Base-by-base conservation (phyloP, 2,329 filamentous ascomycete species). In the Colletotrichum aenigma region DNA sequence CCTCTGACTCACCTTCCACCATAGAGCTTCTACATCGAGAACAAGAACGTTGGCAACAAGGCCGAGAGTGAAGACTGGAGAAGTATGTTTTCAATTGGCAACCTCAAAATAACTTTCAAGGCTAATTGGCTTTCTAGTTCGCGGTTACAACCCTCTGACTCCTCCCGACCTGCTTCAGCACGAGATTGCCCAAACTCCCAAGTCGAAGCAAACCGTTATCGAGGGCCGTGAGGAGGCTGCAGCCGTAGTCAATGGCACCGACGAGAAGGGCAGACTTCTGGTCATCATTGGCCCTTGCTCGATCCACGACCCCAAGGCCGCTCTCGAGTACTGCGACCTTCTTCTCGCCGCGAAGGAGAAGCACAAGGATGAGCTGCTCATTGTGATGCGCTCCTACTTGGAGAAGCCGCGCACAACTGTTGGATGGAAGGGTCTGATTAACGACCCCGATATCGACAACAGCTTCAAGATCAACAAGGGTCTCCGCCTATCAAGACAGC, bases 381-480 rank as follows among this genome's bases (percentile, higher is more conserved):
- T 99, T 80, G 94, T 99, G 77, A 99, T 99, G 97, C 94, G 97
- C 80, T 95, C 95, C 78, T 99, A 99, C 91, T 92, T 99, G 76
- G 97, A 99, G 90, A 99, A 99, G 90, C 97, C 97, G 26, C 93
- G 97, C 78, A 99, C 97, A 32, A 99, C 97, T 0, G 95, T 99
- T 32, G 97, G 97, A 80, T 99, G 97, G 97, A 99, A 99, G 89
- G 97, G 97, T 66, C 89, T 99, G 81, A 98, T 99, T 88, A 98
- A 99, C 85, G 97, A 99, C 86, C 97, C 97, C 3, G 96, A 98
- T 82, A 98, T 99, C 83, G 96, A 98, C 86, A 96, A 98, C 85
- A 97, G 94, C 86, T 98, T 98, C 94, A 93, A 98, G 87, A 98
- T 99, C 88, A 98, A 98, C 90, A 98, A 98, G 90, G 97, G 97